Percentiles rank a stretch among this genome's conserved stretches.
These are phyloP conservation scores for Geosmithia flava DNA, from an alignment of 2,329 filamentous ascomycete genomes.

Conservation along the genomic window DNA sequence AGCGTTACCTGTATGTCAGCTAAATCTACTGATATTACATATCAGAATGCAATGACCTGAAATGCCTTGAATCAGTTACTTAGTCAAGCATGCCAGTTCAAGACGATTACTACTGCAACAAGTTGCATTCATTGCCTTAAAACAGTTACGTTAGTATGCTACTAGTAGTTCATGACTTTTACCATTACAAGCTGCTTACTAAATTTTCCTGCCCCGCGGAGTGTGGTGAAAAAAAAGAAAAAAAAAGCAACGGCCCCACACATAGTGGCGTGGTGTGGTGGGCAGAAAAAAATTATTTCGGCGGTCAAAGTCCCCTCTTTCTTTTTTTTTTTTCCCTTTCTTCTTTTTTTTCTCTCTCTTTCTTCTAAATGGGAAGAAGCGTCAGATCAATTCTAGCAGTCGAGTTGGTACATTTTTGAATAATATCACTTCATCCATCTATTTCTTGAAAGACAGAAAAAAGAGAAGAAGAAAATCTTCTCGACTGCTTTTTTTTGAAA, in stretches of 20 bases:
- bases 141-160: too few relatives aligned
- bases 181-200: neutral
- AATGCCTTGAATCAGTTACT: too few relatives aligned
- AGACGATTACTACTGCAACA: too few relatives aligned
- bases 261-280: neutral
- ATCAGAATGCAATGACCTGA: too few relatives aligned
- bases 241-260: neutral
- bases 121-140: too few relatives aligned
- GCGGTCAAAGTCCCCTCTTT: conserved; percentile 10
- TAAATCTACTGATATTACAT: too few relatives aligned
- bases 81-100: too few relatives aligned
- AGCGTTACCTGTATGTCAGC: too few relatives aligned
- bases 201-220: neutral
- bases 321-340: conserved; percentile 14
- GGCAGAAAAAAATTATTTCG: conserved; percentile 10
- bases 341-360: conserved; percentile 31
- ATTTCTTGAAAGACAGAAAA: conserved; percentile 6
- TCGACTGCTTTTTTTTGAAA: conserved; percentile 6
- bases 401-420: conserved; percentile 2
- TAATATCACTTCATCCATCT: conserved; percentile 2
- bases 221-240: neutral
- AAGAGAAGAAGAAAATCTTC: conserved; percentile 9
- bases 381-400: conserved; percentile 25
- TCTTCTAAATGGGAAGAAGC: conserved; percentile 39
- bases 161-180: too few relatives aligned